Percentiles rank a stretch among this genome's conserved stretches.
Conservation (phyloP, 768 basidiomycete species). For the Rhodosporidiobolus sp. region DNA sequence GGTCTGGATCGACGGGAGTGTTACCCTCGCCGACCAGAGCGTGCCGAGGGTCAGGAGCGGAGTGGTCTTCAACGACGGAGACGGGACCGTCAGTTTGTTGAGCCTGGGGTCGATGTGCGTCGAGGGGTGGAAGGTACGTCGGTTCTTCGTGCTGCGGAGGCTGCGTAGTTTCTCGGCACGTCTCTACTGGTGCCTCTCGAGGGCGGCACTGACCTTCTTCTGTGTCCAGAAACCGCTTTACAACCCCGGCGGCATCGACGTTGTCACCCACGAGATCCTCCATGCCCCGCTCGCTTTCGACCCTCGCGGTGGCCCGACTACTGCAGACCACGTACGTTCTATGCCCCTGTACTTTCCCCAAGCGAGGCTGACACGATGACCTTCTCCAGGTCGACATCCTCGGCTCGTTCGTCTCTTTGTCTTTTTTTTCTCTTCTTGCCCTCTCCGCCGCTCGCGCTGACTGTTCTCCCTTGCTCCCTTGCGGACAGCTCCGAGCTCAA, state of each 20-base stretch:
- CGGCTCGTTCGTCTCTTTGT: conserved; percentile 54
- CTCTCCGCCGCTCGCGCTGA: neutral
- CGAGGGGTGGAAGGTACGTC: conserved; percentile 73
- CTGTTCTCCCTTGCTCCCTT: neutral
- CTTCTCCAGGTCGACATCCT: conserved; percentile 75
- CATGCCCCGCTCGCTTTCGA: conserved; percentile 73
- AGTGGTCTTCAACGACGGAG: conserved; percentile 89
- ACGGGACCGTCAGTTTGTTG: conserved; percentile 83
- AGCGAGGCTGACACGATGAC: neutral
- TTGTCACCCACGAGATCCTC: conserved; percentile 81
- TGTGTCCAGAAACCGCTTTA: conserved; percentile 60
- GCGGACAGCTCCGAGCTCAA: conserved; percentile 61
- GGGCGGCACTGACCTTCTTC: neutral
- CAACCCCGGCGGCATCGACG: conserved; percentile 85
- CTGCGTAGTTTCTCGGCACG: too few species aligned
- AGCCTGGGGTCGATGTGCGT: conserved; percentile 94
- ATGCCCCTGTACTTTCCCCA: neutral
- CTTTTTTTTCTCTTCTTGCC: neutral
- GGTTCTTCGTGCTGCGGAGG: neutral
- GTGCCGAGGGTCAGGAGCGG: conserved; percentile 52
- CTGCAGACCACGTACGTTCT: conserved; percentile 53
- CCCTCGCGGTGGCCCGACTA: conserved; percentile 82
- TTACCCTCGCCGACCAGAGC: conserved; percentile 57
- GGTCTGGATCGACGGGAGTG: conserved; percentile 81
- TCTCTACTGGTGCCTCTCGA: too few species aligned